Base-by-base conservation (phyloP, 805 yeast genomes). In the Metschnikowia similis region DNA sequence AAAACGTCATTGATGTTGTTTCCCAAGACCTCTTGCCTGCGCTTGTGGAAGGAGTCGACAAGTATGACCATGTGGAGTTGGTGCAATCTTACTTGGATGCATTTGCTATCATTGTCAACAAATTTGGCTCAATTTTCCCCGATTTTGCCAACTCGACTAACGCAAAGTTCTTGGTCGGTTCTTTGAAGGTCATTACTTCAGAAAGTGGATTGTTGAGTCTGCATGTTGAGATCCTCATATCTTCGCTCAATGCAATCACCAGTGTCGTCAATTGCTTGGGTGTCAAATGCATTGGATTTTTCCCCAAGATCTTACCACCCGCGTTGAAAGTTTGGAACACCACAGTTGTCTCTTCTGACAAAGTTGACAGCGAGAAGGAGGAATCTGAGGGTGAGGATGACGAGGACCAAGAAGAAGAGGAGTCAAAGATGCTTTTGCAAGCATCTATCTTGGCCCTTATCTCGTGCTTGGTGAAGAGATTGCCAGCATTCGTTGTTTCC, bases 281-380 rank as follows among this genome's bases (percentile, higher is more conserved):
- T 47, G 91, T 95, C 16, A 87, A 89, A 62, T 76, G 85, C 54
- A 85, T 94, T 62, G 91, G 96, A 6, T 80, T 77, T 61, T 87
- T 90, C 75, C 89, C 97, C 31, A 85, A 84, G 66, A 84, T 91
- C 62, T 80, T 94, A 53, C 89, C 90, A 13, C 88, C 89, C 11
- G 73, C 87, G 9, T 74, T 89, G 48, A 70, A 72, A 28, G 76
- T 88, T 35, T 85, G 87, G 69, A 73, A 77, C 29, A 56, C 65
- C 8, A 69, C 77, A 11, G 49, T 58, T 9, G 16, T 47, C 8
- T 32, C 26, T 27, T 8, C 41, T 10, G 51, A 46, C n/a, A 45
- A 45, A 6, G 50, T 42, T 29, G 64, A 58, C 9, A 69, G 63
- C 14, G 71, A 64, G 14, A 69, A 63, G 10, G 64, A 58, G 13